Conservation (phyloP, 305 asterid genomes). For the Caryopteris hybrid region DNA sequence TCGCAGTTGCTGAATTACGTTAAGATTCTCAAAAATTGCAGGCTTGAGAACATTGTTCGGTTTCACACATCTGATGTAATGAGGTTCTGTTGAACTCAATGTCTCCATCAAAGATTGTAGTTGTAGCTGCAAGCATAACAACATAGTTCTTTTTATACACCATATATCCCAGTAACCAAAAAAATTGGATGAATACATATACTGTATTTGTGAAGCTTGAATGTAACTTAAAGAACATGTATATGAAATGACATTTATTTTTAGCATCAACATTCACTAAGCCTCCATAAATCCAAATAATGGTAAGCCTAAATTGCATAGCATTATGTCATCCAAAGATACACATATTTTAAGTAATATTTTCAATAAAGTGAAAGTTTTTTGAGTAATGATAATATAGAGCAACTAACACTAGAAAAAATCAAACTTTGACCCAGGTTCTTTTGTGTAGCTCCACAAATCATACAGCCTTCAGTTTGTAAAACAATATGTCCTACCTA, state of each 20-base stretch:
- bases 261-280: constrained; percentile 4
- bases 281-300: neutral
- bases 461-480: neutral
- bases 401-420: neutral
- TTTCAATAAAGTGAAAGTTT: neutral
- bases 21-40: constrained; percentile 86
- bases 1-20: constrained; percentile 92
- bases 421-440: neutral
- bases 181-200: constrained; percentile 9
- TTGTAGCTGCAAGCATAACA: constrained; percentile 73
- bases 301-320: neutral
- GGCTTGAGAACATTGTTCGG: constrained; percentile 96
- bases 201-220: neutral
- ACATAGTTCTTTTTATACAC: constrained; percentile 26
- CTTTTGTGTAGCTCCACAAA: neutral
- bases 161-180: constrained; percentile 13
- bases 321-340: neutral
- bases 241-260: neutral
- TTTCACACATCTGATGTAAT: constrained; percentile 98
- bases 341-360: neutral
- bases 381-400: neutral
- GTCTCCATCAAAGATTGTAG: constrained; percentile 99
- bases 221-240: constrained; percentile 9
- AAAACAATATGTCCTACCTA: neutral
- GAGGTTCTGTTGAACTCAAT: constrained; percentile 91